A percentile compares a stretch with the other conserved stretches of the same genome.
These are phyloP conservation scores for Didymella keratinophila DNA, from an alignment of 2,329 filamentous ascomycete species.

Conservation along the genomic window DNA sequence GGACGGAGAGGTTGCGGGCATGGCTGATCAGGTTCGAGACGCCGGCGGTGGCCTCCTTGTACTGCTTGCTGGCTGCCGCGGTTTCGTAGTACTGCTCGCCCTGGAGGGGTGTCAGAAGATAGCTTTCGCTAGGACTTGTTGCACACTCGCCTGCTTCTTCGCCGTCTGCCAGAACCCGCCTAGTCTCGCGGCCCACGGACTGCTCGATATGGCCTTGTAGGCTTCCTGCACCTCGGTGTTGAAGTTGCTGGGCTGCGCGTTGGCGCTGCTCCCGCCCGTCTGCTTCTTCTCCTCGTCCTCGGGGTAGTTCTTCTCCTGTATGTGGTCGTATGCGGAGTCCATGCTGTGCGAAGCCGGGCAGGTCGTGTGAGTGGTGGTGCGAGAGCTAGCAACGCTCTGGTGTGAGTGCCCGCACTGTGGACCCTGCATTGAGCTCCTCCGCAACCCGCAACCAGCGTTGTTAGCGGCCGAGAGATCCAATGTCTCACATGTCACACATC, in stretches of 20 bases:
- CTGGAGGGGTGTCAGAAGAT: constrained; percentile 51
- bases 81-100: constrained; percentile 89
- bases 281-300: constrained; percentile 59
- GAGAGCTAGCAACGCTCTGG: constrained; percentile 21
- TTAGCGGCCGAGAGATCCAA: constrained; percentile 23
- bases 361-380: constrained; percentile 13
- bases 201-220: constrained; percentile 90
- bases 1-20: constrained; percentile 75
- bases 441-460: constrained; percentile 27
- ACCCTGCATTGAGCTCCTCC: constrained; percentile 26
- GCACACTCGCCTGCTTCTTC: constrained; percentile 78
- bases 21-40: constrained; percentile 77
- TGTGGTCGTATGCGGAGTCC: constrained; percentile 98
- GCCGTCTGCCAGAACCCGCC: constrained; percentile 90
- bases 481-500: constrained; percentile 13
- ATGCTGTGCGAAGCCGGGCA: constrained; percentile 58
- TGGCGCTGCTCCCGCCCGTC: constrained; percentile 51
- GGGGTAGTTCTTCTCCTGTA: constrained; percentile 77
- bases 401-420: constrained; percentile 18
- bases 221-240: constrained; percentile 93
- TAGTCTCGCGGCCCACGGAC: constrained; percentile 87
- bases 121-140: background rate
- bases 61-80: constrained; percentile 80
- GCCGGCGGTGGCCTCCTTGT: constrained; percentile 83
- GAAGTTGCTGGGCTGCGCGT: constrained; percentile 61